Percentiles rank a stretch among this genome's conserved stretches.
Evolutionary conservation across 2,329 filamentous ascomycete species (phyloP).

Genomic region (Myriangium duriaei): DNA sequence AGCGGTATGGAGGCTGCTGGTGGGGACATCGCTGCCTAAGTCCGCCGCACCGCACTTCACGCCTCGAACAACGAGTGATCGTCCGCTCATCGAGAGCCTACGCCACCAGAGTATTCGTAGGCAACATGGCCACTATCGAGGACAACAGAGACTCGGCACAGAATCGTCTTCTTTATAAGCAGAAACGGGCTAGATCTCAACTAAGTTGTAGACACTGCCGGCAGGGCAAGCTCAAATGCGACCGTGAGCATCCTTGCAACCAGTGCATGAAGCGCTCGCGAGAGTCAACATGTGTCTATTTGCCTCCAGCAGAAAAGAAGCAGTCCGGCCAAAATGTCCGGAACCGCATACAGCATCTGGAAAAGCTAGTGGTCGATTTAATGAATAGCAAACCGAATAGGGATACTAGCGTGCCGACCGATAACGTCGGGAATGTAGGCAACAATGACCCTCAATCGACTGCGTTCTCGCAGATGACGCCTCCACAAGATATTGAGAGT

Average conservation of each 20-base stretch:
- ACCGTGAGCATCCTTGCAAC: conserved; percentile 24
- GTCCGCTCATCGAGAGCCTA: too few relatives aligned
- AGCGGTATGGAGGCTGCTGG: too few relatives aligned
- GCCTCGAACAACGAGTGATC: too few relatives aligned
- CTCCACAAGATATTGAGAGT: conserved; percentile 19
- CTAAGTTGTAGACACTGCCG: conserved; percentile 20
- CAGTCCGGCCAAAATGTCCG: conserved; percentile 24
- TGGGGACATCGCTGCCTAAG: too few relatives aligned
- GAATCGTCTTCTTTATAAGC: not conserved
- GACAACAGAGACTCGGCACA: not conserved
- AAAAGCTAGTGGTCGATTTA: conserved; percentile 23
- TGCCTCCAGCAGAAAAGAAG: conserved; percentile 21
- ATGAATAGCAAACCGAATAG: conserved; percentile 19
- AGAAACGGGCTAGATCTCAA: not conserved
- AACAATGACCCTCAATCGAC: not conserved
- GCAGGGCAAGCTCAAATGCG: conserved; percentile 26
- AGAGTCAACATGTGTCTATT: conserved; percentile 20
- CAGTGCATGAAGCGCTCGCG: conserved; percentile 25
- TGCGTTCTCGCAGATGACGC: conserved; percentile 16
- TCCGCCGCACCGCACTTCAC: too few relatives aligned
- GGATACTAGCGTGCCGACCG: not conserved
- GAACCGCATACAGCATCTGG: conserved; percentile 23
- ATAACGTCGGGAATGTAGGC: not conserved
- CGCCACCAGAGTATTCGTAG: too few relatives aligned
- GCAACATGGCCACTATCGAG: too few relatives aligned